Evolutionary conservation across 768 basidiomycete genomes (phyloP).

Genomic region (Kwoniella mangroviensis): DNA sequence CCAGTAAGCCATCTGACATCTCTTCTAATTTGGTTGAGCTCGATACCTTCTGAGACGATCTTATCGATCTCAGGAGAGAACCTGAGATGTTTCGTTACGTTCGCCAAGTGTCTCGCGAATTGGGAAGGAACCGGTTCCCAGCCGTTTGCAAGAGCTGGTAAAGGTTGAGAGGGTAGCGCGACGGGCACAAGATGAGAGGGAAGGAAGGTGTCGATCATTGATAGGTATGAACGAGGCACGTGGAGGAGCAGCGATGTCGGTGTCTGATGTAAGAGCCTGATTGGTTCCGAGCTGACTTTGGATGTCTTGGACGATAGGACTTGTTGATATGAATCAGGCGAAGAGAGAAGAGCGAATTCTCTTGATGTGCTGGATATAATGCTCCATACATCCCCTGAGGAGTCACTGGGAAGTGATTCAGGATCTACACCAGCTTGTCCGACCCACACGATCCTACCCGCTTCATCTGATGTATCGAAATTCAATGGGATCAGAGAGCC

Average conservation of each 20-base stretch:
- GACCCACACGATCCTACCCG: slow-evolving; percentile 52
- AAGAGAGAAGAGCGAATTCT: not conserved
- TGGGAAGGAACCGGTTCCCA: slow-evolving; percentile 65
- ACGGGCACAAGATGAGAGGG: slow-evolving; percentile 76
- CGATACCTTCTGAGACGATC: slow-evolving; percentile 69
- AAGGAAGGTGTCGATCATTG: slow-evolving; percentile 66
- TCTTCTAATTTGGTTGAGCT: slow-evolving; percentile 67
- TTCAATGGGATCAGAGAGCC: slow-evolving; percentile 33
- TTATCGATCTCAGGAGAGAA: slow-evolving; percentile 74
- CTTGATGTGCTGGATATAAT: slow-evolving; percentile 10
- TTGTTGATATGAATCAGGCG: not conserved
- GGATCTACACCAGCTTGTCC: slow-evolving; percentile 58
- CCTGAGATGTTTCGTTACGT: slow-evolving; percentile 66
- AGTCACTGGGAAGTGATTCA: not conserved
- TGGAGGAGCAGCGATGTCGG: slow-evolving; percentile 47
- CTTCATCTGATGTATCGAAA: slow-evolving; percentile 3
- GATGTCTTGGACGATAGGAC: slow-evolving; percentile 9
- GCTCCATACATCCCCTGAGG: slow-evolving; percentile 19
- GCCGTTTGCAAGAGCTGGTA: slow-evolving; percentile 31
- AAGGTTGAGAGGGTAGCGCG: slow-evolving; percentile 64
- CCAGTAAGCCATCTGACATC: slow-evolving; percentile 84
- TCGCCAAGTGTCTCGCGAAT: slow-evolving; percentile 65
- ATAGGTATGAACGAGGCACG: slow-evolving; percentile 40
- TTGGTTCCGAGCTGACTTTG: slow-evolving; percentile 4
- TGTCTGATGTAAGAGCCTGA: slow-evolving; percentile 36